phyloP scores from a whole-genome alignment of 169 alveolate species.

The Cryptosporidium sp. region DNA sequence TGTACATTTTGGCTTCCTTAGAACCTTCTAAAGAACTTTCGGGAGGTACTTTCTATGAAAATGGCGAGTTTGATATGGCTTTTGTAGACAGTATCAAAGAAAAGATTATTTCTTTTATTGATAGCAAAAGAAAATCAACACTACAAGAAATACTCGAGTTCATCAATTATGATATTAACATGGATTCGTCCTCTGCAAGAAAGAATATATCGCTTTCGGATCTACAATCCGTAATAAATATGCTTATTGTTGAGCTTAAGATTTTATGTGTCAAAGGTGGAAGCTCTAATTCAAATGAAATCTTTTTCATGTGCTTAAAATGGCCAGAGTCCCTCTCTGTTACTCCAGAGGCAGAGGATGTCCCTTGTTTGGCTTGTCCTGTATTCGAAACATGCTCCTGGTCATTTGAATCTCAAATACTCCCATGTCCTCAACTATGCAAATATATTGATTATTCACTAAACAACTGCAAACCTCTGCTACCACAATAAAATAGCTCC shows the following conservation, averaged over 20 bases:
- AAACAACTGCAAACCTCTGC: neutral
- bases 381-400: conserved; percentile 76
- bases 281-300: conserved; percentile 47
- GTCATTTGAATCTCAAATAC: conserved; percentile 46
- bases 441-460: conserved; percentile 47
- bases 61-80: conserved; percentile 90
- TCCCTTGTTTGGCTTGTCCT: conserved; percentile 82
- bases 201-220: conserved; percentile 76
- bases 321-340: conserved; percentile 35
- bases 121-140: conserved; percentile 57
- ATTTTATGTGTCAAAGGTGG: conserved; percentile 78
- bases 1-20: conserved; percentile 87
- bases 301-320: conserved; percentile 35
- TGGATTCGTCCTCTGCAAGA: conserved; percentile 76
- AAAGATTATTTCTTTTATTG: conserved; percentile 78
- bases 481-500: neutral
- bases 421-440: conserved; percentile 66
- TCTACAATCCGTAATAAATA: conserved; percentile 80
- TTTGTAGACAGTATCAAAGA: conserved; percentile 86
- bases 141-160: conserved; percentile 75
- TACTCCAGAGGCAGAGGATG: conserved; percentile 79
- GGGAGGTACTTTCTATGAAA: conserved; percentile 92
- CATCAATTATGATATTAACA: conserved; percentile 76
- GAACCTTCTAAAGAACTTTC: conserved; percentile 92
- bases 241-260: conserved; percentile 75